These are phyloP conservation scores for Lachancea cidri DNA, from an alignment of 805 yeast species.

Conservation along the genomic window DNA sequence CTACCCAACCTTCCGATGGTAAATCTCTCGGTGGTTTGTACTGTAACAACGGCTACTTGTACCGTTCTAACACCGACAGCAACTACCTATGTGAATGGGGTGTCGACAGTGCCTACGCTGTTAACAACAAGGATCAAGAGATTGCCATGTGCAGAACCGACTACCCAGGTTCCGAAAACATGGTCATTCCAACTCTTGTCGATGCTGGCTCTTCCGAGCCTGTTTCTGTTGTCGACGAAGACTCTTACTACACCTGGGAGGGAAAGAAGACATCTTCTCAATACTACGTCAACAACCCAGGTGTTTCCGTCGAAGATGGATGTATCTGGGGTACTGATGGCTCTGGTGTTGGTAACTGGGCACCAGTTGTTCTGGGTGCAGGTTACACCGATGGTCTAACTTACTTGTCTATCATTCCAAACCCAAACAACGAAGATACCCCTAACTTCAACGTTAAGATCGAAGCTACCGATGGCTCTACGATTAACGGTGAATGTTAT, in stretches of 20 bases:
- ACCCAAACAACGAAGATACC: conserved; percentile 76
- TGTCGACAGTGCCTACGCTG: conserved; percentile 59
- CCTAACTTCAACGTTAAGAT: conserved; percentile 75
- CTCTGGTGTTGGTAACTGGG: conserved; percentile 93
- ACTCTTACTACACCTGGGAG: conserved; percentile 72
- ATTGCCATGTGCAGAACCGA: conserved; percentile 97
- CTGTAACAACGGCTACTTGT: conserved; percentile 79
- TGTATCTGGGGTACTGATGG: conserved; percentile 88
- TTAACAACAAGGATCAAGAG: conserved; percentile 52
- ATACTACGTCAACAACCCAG: conserved; percentile 96
- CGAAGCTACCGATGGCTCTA: conserved; percentile 61
- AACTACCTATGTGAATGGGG: conserved; percentile 88
- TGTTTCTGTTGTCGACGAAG: conserved; percentile 76
- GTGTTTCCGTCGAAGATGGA: conserved; percentile 84
- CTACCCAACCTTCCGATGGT: conserved; percentile 80
- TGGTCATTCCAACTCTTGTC: conserved; percentile 90
- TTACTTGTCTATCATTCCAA: conserved; percentile 88
- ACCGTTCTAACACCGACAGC: conserved; percentile 67
- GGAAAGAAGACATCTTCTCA: conserved; percentile 87
- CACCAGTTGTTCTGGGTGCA: conserved; percentile 92
- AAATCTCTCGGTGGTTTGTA: conserved; percentile 89
- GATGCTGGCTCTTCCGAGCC: conserved; percentile 59
- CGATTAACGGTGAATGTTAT: conserved; percentile 64
- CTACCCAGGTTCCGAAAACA: conserved; percentile 98
- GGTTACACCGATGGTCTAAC: conserved; percentile 70